Evolutionary conservation across 2,329 filamentous ascomycete species (phyloP), one percentile per base, ranked within the genome.

Genomic region (Paracoccidioides brasiliensis): DNA sequence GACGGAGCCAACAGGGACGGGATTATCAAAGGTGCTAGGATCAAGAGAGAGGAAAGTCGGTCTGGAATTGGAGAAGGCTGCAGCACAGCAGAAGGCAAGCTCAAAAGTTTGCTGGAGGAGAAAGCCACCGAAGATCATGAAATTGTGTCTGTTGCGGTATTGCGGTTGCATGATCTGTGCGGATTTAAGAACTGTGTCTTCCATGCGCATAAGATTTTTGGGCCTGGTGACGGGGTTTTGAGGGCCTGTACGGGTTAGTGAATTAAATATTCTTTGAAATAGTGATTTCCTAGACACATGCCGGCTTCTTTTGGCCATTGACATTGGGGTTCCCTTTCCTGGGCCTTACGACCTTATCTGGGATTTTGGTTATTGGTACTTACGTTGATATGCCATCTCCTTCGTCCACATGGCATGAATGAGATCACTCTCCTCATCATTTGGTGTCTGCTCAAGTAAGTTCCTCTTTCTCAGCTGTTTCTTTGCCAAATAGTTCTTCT

Each of bases 121-220:
- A 66, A 84, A 88, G 12, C 85, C 85, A 53, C 85, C 85, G 63
- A 88, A 89, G 55, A 89, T 86, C 84, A 88, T 87, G 67, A 85
- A 86, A 63, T 85, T 82, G 68, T 88, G 84, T 1, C 82, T 70
- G 67, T 85, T 85, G 50, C 83, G 78, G 66, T 83, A 80, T 67
- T 86, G 83, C 0, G 85, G 85, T 66, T 88, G 84, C 85, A 88
- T 88, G 60, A 89, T 86, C 62, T 78, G 80, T 9, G 85, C 83
- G 1, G 83, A 82, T 62, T 80, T 79, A 37, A 88, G 78, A 38
- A 74, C 73, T 1, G 83, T 81, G 60, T 79, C 77, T 58, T 81
- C 75, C 78, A 88, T 87, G 63, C 77, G 79, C 41, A 78, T 69
- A 2, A 80, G 77, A 60, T 84, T 83, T 38, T 72, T 63, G 5